Base-by-base conservation (phyloP, 2,329 filamentous ascomycete species). In the Trichophyton benhamiae region DNA sequence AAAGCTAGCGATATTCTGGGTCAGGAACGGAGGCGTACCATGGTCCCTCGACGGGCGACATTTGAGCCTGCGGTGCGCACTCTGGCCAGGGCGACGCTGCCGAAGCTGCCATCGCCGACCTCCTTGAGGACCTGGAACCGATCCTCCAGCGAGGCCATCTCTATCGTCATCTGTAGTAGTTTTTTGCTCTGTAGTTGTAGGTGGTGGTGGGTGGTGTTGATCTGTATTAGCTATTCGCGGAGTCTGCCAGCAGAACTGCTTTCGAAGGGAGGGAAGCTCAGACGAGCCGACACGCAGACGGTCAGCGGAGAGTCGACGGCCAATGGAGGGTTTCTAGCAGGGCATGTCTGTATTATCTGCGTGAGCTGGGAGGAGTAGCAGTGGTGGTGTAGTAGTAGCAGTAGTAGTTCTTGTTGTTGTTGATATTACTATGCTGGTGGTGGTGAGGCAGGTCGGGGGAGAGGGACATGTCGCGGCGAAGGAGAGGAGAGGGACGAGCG, bases 41-140 rank as follows among this genome's bases (percentile, higher is more conserved):
- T 84, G 62, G 91, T 96, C 68, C 92, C 92, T 73, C 91, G 83
- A 67, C 91, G 87, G 69, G 92, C 92, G 66, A 96, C 84, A 72
- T 85, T 88, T 68, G 91, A 87, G 71, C 94, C 94, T 65, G 91
- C 92, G 67, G 88, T 91, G 71, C 94, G 86, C 66, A 96, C 91
- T 74, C 94, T 85, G 68, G 92, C 94, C 65, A 99, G 82, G 63
- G 89, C 88, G 66, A 99, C 94, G 72, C 91, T 97, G 63, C 94
- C 94, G 73, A 99, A 99, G 78, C 94, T 97, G 67, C 94, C 94
- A 84, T 99, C 94, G 58, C 94, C 94, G 73, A 99, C 95, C 71
- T 99, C 94, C 77, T 97, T 99, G 72, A 99, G 79, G 61, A 99
- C 86, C 76, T 99, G 92, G 73, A 96, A 99, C 68, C 91, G 86